Percentiles rank a stretch among this genome's conserved stretches.
phyloP scores from a whole-genome alignment of 768 basidiomycete genomes.

The Mycena galopus region DNA sequence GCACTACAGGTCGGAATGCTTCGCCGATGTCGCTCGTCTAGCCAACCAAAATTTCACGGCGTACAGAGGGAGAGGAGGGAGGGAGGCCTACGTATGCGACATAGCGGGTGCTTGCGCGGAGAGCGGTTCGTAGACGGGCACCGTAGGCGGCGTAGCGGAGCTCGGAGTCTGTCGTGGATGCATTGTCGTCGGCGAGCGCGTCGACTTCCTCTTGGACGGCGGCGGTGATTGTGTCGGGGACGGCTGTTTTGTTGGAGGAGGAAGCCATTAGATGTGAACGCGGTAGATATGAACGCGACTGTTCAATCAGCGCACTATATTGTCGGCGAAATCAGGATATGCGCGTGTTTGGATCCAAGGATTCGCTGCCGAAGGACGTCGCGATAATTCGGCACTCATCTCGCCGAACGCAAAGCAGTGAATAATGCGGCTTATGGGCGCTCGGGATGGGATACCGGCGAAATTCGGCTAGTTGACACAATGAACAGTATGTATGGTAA shows the following conservation, averaged over 20 bases:
- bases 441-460: too few species aligned
- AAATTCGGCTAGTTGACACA: too few species aligned
- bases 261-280: too few species aligned
- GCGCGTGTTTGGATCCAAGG: too few species aligned
- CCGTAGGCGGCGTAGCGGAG: slow-evolving; percentile 83
- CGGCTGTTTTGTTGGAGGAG: slow-evolving; percentile 46
- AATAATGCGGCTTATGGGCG: too few species aligned
- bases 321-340: too few species aligned
- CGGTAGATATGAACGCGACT: too few species aligned
- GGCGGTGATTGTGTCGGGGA: slow-evolving; percentile 44
- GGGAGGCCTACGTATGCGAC: slow-evolving; percentile 75
- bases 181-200: slow-evolving; percentile 72
- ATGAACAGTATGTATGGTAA: too few species aligned
- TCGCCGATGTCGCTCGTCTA: slow-evolving; percentile 89
- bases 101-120: slow-evolving; percentile 78
- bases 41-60: slow-evolving; percentile 35
- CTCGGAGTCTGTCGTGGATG: slow-evolving; percentile 75
- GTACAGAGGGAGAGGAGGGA: background rate
- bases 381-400: too few species aligned
- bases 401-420: too few species aligned
- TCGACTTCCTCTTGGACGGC: slow-evolving; percentile 65
- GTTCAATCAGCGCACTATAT: too few species aligned
- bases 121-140: slow-evolving; percentile 81
- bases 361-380: too few species aligned
- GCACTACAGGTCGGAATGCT: slow-evolving; percentile 84